These are phyloP conservation scores for Sutorius australiensis DNA, from an alignment of 768 basidiomycete species.

Conservation along the genomic window DNA sequence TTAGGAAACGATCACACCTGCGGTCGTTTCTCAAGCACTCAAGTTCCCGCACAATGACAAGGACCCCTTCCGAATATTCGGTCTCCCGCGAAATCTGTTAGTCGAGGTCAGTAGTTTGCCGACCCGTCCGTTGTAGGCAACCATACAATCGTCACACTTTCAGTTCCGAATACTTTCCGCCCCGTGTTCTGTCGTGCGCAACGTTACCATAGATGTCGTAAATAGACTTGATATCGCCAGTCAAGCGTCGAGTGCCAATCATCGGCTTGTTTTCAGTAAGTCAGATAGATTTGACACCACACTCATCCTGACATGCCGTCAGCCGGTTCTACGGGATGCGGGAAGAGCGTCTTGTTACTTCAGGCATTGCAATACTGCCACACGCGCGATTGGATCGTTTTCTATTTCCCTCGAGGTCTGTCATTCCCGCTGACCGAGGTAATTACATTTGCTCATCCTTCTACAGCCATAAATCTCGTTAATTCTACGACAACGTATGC, in stretches of 20 bases:
- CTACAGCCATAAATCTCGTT: conserved; percentile 53
- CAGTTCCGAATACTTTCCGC: conserved; percentile 68
- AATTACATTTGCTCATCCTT: not conserved
- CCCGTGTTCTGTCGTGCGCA: conserved; percentile 70
- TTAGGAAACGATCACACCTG: conserved; percentile 32
- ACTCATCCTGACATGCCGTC: conserved; percentile 3
- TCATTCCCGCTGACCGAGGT: not conserved
- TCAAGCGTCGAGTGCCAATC: conserved; percentile 45
- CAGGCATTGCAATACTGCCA: conserved; percentile 72
- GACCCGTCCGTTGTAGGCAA: not conserved
- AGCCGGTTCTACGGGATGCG: conserved; percentile 74
- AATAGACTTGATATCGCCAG: conserved; percentile 51
- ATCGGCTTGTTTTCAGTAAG: conserved; percentile 65
- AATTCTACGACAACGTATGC: conserved; percentile 69
- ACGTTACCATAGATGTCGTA: conserved; percentile 55
- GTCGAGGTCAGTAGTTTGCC: conserved; percentile 55
- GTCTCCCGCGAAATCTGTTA: conserved; percentile 64
- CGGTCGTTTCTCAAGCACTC: conserved; percentile 43
- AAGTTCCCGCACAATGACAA: conserved; percentile 43
- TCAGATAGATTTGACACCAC: conserved; percentile 8
- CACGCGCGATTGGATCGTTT: conserved; percentile 68
- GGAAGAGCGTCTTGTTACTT: conserved; percentile 76
- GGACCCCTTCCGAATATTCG: conserved; percentile 59
- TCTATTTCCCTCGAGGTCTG: conserved; percentile 80
- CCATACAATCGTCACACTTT: not conserved